phyloP scores from a whole-genome alignment of 768 basidiomycete species.

The Phanerochaete sordida region DNA sequence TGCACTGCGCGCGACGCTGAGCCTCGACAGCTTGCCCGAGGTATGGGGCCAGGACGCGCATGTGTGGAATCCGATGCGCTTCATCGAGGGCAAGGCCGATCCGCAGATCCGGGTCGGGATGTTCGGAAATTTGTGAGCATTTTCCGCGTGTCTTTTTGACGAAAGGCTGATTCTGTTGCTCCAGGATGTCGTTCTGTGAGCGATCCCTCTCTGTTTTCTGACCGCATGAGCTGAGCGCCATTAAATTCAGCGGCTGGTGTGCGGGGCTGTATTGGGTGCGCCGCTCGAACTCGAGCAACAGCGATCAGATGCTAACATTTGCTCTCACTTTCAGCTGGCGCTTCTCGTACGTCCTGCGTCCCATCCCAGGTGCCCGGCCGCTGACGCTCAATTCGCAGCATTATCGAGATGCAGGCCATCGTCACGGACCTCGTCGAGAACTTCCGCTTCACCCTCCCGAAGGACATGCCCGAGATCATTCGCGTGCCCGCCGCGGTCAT shows the following conservation, averaged over 20 bases:
- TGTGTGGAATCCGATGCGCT: constrained; percentile 27
- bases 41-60: constrained; percentile 31
- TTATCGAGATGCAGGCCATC: constrained; percentile 33
- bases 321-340: not conserved
- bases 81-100: constrained; percentile 11
- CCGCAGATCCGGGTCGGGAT: constrained; percentile 3
- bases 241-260: constrained; percentile 7
- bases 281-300: not conserved
- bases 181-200: constrained; percentile 12
- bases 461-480: constrained; percentile 27
- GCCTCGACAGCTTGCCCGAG: constrained; percentile 14
- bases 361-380: too few species aligned
- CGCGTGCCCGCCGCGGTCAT: constrained; percentile 30
- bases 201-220: not conserved
- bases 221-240: not conserved
- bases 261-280: not conserved
- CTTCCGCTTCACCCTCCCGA: constrained; percentile 32
- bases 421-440: constrained; percentile 32
- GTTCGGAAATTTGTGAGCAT: constrained; percentile 5
- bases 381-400: constrained; percentile 5
- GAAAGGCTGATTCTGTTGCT: not conserved
- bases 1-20: not conserved
- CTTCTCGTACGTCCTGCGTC: not conserved
- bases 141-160: not conserved
- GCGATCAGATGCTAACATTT: not conserved